These are phyloP conservation scores for Purpureocillium takamizusanense DNA, from an alignment of 2,329 filamentous ascomycete species.

Conservation along the genomic window DNA sequence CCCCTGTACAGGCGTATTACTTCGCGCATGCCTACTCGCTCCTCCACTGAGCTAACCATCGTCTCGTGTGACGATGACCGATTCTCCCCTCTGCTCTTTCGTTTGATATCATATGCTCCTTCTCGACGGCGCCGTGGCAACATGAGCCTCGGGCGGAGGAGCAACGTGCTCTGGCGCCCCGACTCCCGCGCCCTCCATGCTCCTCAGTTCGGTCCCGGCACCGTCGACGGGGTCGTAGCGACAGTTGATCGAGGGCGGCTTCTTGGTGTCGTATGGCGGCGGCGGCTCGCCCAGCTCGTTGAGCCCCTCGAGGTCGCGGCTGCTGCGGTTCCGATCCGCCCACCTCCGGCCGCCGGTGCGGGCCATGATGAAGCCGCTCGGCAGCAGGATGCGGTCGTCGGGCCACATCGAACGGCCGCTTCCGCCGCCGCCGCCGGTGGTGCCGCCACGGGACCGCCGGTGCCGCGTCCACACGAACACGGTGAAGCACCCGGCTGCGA, in stretches of 20 bases:
- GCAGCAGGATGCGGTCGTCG: slow-evolving; percentile 1
- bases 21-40: no score
- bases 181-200: no score
- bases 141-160: not conserved
- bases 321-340: slow-evolving; percentile 14
- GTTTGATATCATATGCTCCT: no score
- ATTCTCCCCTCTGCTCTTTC: no score
- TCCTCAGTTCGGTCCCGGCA: not conserved
- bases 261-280: slow-evolving; percentile 45
- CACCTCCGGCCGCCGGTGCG: slow-evolving; percentile 9
- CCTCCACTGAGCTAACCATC: no score
- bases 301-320: slow-evolving; percentile 41
- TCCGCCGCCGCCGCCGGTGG: not conserved
- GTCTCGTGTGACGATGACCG: no score
- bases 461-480: slow-evolving; percentile 6
- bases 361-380: slow-evolving; percentile 1
- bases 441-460: slow-evolving; percentile 2
- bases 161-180: not conserved
- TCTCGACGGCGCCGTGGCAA: not conserved
- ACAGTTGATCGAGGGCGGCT: slow-evolving; percentile 8
- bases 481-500: slow-evolving; percentile 21
- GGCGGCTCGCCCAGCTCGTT: slow-evolving; percentile 57
- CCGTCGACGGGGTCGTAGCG: not conserved
- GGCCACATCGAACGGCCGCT: not conserved
- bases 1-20: no score